Evolutionary conservation across 2,329 filamentous ascomycete species (phyloP), one percentile per base, ranked within the genome.

Genomic region (Teratosphaeria epicoccoides): DNA sequence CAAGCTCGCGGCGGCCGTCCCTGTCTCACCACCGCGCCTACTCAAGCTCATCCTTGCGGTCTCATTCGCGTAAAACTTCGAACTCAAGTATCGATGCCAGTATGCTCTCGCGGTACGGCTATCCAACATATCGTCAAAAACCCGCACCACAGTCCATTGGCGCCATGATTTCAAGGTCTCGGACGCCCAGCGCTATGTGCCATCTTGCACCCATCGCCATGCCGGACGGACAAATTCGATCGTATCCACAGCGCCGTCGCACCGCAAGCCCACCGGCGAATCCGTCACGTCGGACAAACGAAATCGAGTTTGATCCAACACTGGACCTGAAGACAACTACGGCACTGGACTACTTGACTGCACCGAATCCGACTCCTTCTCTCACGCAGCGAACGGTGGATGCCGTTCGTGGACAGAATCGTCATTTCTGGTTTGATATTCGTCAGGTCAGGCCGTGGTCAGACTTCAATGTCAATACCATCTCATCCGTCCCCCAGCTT

Each of bases 361-460:
- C 78, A 0, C 72, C 86, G 54, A 95, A 94, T 65, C 89, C 90
- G 20, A 84, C 88, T 22, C 85, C 90, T 17, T 84, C 85, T 40
- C 76, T 95, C 28, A 88, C 95, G 33, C 85, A 85, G 63, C 86
- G 84, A 59, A 59, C 60, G 28, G 80, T 91, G 59, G 87, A 85
- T 54, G 83, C 85, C 65, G 66, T 82, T 71, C 86, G 82, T 67
- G 83, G 77, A 63, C 79, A 77, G 70, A 84, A 79, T 62, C 88
- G 84, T 68, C 83, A 95, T 73, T 95, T 91, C 70, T 97, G 91
- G 91, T 96, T 88, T 87, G 91, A 97, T 64, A 79, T 95, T 53
- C 86, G 91, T 60, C 91, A 94, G 66, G 76, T 96, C 59, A 82
- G 87, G 56, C 79, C 82, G 55, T 96, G 91, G 91, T 79, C 79